Evolutionary conservation across 1,284 basidiomycete genomes (phyloP).

Genomic region (Paramarasmius palmivorus): DNA sequence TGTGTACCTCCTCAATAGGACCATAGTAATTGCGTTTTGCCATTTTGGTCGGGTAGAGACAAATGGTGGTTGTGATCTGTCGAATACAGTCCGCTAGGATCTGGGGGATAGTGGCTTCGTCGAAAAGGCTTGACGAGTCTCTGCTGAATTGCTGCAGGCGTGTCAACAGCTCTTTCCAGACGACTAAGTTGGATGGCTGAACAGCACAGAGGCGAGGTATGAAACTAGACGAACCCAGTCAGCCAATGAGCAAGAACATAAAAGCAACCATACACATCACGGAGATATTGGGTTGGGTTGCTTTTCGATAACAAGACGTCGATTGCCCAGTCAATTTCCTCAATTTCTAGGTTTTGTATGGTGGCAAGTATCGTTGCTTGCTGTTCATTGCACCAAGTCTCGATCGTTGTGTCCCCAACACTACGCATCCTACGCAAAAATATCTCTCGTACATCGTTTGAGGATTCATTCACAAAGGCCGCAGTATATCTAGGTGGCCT

Average conservation of each 20-base stretch:
- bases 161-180: conserved; percentile 2
- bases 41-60: no score
- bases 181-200: conserved; percentile 6
- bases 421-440: background rate
- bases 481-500: background rate
- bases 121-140: background rate
- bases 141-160: background rate
- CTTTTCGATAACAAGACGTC: background rate
- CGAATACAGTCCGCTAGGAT: no score
- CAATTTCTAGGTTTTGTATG: background rate
- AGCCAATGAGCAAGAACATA: background rate
- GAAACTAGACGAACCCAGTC: conserved; percentile 12
- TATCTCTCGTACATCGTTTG: background rate
- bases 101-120: no score
- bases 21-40: no score
- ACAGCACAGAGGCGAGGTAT: conserved; percentile 13
- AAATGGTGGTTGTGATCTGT: no score
- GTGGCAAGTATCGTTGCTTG: background rate
- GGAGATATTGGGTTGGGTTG: background rate
- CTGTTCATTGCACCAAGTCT: background rate
- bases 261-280: background rate
- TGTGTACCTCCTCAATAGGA: no score
- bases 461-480: background rate
- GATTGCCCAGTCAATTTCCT: background rate
- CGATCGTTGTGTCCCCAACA: background rate